Evolutionary conservation across 352 stramenopile genomes (phyloP).

Genomic region (Pythium rishiriense): DNA sequence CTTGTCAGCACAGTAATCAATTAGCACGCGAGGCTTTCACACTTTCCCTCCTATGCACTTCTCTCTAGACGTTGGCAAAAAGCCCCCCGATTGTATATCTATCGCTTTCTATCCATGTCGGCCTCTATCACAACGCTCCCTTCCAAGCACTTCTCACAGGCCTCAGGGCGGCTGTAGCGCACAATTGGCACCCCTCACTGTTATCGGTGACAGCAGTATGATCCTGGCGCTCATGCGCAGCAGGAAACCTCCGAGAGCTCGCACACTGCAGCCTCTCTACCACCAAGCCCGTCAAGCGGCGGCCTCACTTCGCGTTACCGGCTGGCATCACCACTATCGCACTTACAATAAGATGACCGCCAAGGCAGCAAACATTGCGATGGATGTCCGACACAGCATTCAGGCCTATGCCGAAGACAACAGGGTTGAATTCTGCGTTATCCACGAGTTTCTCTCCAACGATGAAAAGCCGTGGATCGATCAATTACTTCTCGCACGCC

Average conservation of each 20-base stretch:
- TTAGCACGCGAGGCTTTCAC: too few species aligned
- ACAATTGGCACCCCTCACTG: conserved; percentile 9
- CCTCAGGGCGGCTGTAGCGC: neutral
- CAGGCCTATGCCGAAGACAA: neutral
- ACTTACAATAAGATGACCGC: neutral
- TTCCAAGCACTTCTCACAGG: conserved; percentile 7
- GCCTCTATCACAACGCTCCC: too few species aligned
- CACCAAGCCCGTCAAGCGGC: neutral
- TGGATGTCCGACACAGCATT: neutral
- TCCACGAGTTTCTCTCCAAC: neutral
- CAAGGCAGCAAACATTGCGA: neutral
- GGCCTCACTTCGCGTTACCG: neutral
- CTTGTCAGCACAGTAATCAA: too few species aligned
- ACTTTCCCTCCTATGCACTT: too few species aligned
- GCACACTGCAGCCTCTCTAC: neutral
- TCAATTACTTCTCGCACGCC: neutral
- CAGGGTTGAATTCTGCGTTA: neutral
- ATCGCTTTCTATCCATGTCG: too few species aligned
- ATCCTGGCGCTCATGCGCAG: conserved; percentile 8
- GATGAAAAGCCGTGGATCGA: neutral
- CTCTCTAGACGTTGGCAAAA: too few species aligned
- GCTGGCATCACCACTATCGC: conserved; percentile 1
- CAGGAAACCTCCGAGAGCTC: neutral
- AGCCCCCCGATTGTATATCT: too few species aligned
- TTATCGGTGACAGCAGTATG: conserved; percentile 16